Percentiles rank a stretch among this genome's conserved stretches.
phyloP scores from a whole-genome alignment of 208 protist species.

The Trypanosoma theileri region DNA sequence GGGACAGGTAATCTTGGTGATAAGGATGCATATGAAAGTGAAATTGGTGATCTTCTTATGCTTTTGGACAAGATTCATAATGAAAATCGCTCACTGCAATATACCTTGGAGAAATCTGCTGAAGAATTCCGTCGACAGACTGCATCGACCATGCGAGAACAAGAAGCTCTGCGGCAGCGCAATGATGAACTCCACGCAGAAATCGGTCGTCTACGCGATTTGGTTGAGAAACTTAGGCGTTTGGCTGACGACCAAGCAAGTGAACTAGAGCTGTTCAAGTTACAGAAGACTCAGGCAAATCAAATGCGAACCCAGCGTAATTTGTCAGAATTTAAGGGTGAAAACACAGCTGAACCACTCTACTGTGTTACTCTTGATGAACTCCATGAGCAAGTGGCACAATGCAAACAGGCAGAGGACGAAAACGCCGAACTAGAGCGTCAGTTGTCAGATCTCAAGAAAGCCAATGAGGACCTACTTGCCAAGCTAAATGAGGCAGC shows the following conservation, averaged over 20 bases:
- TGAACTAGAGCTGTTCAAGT: slow-evolving; percentile 39
- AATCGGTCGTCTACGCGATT: slow-evolving; percentile 39
- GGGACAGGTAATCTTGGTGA: slow-evolving; percentile 39
- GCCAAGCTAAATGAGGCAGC: neutral
- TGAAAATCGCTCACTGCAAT: slow-evolving; percentile 55
- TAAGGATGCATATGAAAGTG: slow-evolving; percentile 62
- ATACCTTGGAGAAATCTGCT: slow-evolving; percentile 54
- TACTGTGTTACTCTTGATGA: slow-evolving; percentile 58
- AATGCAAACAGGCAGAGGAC: slow-evolving; percentile 22
- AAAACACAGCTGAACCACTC: slow-evolving; percentile 31
- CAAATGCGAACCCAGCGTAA: slow-evolving; percentile 48
- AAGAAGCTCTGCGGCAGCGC: slow-evolving; percentile 35
- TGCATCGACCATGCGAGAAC: slow-evolving; percentile 42
- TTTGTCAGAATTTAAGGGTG: slow-evolving; percentile 33
- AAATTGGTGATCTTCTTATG: slow-evolving; percentile 62
- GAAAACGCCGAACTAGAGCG: slow-evolving; percentile 1
- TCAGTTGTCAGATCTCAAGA: slow-evolving; percentile 16
- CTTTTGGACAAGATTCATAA: slow-evolving; percentile 57
- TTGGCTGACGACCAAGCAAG: slow-evolving; percentile 44
- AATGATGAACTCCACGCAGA: slow-evolving; percentile 49
- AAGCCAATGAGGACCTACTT: slow-evolving; percentile 10
- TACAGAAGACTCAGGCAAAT: slow-evolving; percentile 49
- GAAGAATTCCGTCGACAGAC: slow-evolving; percentile 57
- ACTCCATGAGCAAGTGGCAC: slow-evolving; percentile 33
- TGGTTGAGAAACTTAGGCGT: slow-evolving; percentile 50